phyloP scores from a whole-genome alignment of 1,284 basidiomycete species.

The Wolfiporia cocos region DNA sequence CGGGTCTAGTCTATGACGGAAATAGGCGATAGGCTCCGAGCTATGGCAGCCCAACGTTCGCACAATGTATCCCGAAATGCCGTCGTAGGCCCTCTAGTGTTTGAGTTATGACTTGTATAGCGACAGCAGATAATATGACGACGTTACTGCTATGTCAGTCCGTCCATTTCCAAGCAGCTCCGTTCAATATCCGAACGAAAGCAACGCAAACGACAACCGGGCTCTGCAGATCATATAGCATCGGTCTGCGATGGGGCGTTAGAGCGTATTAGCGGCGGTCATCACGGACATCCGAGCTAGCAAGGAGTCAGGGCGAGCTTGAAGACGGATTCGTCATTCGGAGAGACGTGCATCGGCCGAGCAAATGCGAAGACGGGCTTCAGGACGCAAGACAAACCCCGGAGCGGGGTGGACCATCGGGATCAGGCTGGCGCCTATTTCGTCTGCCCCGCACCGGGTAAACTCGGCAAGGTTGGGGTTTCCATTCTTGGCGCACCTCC shows the following conservation, averaged over 20 bases:
- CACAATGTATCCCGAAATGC: too few species aligned
- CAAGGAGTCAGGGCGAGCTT: not conserved
- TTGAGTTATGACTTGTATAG: too few species aligned
- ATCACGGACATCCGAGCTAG: not conserved
- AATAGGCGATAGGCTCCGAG: slow-evolving; percentile 80
- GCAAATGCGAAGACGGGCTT: slow-evolving; percentile 3
- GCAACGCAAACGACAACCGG: not conserved
- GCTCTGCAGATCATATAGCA: slow-evolving; percentile 2
- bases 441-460: slow-evolving; percentile 18
- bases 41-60: too few species aligned
- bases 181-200: too few species aligned
- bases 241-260: slow-evolving; percentile 10
- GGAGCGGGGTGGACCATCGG: slow-evolving; percentile 4
- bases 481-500: slow-evolving; percentile 2
- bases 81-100: too few species aligned
- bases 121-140: too few species aligned
- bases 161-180: too few species aligned
- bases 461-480: slow-evolving; percentile 14
- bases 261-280: slow-evolving; percentile 15
- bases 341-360: slow-evolving; percentile 3
- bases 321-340: too few species aligned
- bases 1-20: slow-evolving; percentile 84
- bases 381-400: slow-evolving; percentile 2
- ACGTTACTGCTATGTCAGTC: too few species aligned
- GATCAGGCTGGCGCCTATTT: slow-evolving; percentile 3